Evolutionary conservation across 139 green algal genomes (phyloP), one percentile per base, ranked within the genome.

Genomic region (Tetradesmus lagerheimii): DNA sequence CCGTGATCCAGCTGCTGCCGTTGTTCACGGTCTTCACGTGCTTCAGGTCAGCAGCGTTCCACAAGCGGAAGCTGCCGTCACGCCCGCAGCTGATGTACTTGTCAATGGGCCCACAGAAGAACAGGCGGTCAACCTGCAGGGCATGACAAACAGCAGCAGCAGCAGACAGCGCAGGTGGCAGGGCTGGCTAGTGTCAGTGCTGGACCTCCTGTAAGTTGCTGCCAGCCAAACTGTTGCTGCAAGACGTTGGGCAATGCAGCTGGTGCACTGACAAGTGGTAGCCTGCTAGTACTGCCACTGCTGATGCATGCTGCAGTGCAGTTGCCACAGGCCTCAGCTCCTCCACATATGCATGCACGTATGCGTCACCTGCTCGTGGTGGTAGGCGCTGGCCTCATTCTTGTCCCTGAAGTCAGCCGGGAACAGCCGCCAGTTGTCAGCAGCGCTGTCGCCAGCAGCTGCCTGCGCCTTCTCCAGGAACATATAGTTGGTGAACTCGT

Each of bases 401-500:
- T 91, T 94, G 23, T 92, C 89, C 34, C 86, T 88, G 79, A 94
- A 91, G 50, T 93, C 93, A 88, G 94, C 92, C n/a, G 95, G 93
- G 41, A 96, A 97, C 12, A 97, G 93, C 38, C 90, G 74, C 95
- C 95, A 97, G 90, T 95, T 95, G 31, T 95, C 95, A 39, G 37
- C 76, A 29, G 83, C 82, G 25, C 90, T 92, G 31, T 95, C 92
- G 11, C 90, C 94, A 5, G 82, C 91, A 39, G 74, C 45, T 35
- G 87, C 87, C 38, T 95, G 92, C 64, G 91, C 93, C 4, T 93
- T 92, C 92, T 97, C 92, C 77, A 98, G 89, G 66, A 98, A 97
- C 92, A 98, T 97, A 92, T 95, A 97, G 86, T 98, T 97, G 38
- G 95, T 97, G 90, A 98, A 98, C 89, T 98, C 96, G 62, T 96